Evolutionary conservation across 306 rosid genomes (phyloP), one percentile per base, ranked within the genome.

Genomic region (Lotus japonicus): DNA sequence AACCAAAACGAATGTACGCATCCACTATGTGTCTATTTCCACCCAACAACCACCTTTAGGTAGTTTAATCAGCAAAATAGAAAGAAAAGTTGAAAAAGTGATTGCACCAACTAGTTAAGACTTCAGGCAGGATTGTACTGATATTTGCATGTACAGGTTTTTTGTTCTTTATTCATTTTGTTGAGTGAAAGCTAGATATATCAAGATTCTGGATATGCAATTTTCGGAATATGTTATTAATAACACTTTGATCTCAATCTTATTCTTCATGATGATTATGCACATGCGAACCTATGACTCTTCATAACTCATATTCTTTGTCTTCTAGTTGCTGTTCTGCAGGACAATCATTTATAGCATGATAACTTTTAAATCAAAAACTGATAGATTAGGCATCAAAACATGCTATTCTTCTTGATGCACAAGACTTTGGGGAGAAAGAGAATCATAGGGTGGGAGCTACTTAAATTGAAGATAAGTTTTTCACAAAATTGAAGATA

Each of bases 151-250:
- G 35, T 38, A 26, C 43, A 6, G 6, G 21, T 46, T 68, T 18
- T 9, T 52, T 60, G 39, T 54, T n/a, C 9, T 74, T 64, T 45
- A 56, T 56, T 64, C 43, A 16, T 60, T 65, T 58, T 72, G 17
- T 50, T 78, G 14, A 64, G 72, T 78, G 70, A 72, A 72, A 84
- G 76, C 51, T 65, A 67, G 78, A 55, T 79, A 55, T 79, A 74
- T 81, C 49, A 70, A 73, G 83, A 81, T 83, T 58, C 80, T 38
- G 55, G 44, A 11, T 58, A 57, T 35, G 44, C 36, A 70, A 64
- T 68, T 58, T 33, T 71, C 58, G 28, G 60, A 66, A 23, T 58
- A 74, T 50, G 68, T 53, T 51, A 19, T 55, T 9, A 65, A 71
- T 55, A 65, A 71, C 59, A 39, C 15, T 67, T 66, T 75, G 43